Evolutionary conservation across 345 rosid genomes (phyloP).

Genomic region (Citrus reticulata): DNA sequence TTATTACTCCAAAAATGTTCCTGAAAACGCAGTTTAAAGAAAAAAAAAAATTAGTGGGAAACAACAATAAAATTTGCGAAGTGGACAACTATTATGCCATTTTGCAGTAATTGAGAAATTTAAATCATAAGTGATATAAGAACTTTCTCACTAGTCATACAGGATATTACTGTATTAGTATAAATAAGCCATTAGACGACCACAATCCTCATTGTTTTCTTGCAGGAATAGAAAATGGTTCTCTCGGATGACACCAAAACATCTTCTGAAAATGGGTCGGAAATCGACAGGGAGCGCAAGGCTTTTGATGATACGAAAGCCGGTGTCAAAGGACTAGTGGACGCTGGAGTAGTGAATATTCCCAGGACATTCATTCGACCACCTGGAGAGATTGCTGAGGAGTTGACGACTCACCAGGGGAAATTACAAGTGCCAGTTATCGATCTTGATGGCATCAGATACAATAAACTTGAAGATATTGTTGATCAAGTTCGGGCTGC

Average conservation of each 20-base stretch:
- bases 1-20: too few relatives aligned
- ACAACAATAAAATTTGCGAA: too few relatives aligned
- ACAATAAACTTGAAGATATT: constrained; percentile 5
- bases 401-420: background rate
- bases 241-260: background rate
- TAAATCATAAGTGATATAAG: too few relatives aligned
- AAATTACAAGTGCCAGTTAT: constrained; percentile 8
- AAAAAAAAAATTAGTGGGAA: too few relatives aligned
- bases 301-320: constrained; percentile 19
- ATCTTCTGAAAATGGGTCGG: background rate
- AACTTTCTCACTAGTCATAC: too few relatives aligned
- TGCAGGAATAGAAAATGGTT: background rate
- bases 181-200: too few relatives aligned
- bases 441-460: constrained; percentile 7
- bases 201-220: background rate
- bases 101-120: too few relatives aligned
- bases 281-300: constrained; percentile 5
- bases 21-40: too few relatives aligned
- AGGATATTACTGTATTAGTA: too few relatives aligned
- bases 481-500: constrained; percentile 29
- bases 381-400: background rate
- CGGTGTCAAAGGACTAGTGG: constrained; percentile 22
- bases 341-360: constrained; percentile 9
- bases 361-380: constrained; percentile 17
- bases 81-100: too few relatives aligned